A percentile compares a stretch with the other conserved stretches of the same genome.
Conservation (phyloP, 2,329 filamentous ascomycete genomes). For the Cordyceps cicadae region DNA sequence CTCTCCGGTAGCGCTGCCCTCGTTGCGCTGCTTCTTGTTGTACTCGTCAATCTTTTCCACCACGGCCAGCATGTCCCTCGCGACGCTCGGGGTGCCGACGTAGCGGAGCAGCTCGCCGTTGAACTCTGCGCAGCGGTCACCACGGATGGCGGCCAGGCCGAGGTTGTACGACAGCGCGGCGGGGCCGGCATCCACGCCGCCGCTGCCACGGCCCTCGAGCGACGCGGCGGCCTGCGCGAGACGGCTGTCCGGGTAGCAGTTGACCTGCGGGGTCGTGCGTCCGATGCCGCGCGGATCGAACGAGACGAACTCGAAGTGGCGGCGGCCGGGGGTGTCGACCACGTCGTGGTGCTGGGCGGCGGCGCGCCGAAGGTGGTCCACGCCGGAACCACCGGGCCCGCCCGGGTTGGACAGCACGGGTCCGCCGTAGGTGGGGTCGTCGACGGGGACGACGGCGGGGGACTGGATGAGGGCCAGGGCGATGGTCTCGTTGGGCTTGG, state of each 20-base stretch:
- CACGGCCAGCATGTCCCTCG: conserved; percentile 36
- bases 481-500: conserved; percentile 21
- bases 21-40: conserved; percentile 12
- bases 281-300: conserved; percentile 38
- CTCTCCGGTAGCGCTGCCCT: not conserved
- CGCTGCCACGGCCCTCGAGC: conserved; percentile 25
- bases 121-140: conserved; percentile 20
- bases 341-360: conserved; percentile 24
- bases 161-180: conserved; percentile 20
- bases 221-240: conserved; percentile 23
- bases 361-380: conserved; percentile 19
- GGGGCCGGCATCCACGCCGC: conserved; percentile 17
- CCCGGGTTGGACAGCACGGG: conserved; percentile 37
- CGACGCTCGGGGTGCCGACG: conserved; percentile 31
- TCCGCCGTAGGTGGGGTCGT: conserved; percentile 33
- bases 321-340: conserved; percentile 20
- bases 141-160: conserved; percentile 21
- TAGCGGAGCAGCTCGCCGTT: conserved; percentile 25
- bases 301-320: conserved; percentile 33
- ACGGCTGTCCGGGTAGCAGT: conserved; percentile 28
- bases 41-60: conserved; percentile 33
- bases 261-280: conserved; percentile 27
- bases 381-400: conserved; percentile 35
- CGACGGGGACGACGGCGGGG: conserved; percentile 29
- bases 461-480: conserved; percentile 34